phyloP scores from a whole-genome alignment of 176 grass and related monocot genomes.

The Olyra latifolia region DNA sequence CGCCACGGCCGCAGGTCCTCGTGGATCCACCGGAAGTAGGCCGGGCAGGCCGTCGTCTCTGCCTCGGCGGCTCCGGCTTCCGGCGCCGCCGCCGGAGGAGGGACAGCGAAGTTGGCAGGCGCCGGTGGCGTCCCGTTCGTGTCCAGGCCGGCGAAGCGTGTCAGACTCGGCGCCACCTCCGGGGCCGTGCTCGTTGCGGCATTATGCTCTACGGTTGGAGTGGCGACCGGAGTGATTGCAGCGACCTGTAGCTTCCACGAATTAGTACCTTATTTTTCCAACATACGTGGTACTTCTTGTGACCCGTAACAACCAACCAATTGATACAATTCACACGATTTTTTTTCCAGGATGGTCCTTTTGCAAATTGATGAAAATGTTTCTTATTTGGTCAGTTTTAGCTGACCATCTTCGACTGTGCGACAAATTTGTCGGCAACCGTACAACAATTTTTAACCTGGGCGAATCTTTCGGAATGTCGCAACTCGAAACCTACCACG shows the following conservation, averaged over 20 bases:
- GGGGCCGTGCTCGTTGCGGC: too few relatives aligned
- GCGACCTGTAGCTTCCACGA: too few relatives aligned
- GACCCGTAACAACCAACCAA: background rate
- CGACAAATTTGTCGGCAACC: background rate
- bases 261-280: background rate
- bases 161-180: background rate
- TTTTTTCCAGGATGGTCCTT: background rate
- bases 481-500: background rate
- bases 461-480: background rate
- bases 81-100: background rate
- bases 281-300: background rate
- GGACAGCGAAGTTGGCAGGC: background rate
- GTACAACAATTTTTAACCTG: background rate
- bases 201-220: too few relatives aligned
- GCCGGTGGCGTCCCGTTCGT: background rate
- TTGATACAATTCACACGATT: background rate
- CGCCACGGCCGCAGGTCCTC: slow-evolving; percentile 69
- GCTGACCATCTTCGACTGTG: background rate
- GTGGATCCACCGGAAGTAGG: slow-evolving; percentile 73
- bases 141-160: background rate
- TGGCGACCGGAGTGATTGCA: too few relatives aligned
- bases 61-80: background rate
- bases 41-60: slow-evolving; percentile 25
- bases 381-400: background rate
- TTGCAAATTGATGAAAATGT: background rate